These are phyloP conservation scores for Vaccinium corymbosum DNA, from an alignment of 148 eudicot genomes.

Conservation along the genomic window DNA sequence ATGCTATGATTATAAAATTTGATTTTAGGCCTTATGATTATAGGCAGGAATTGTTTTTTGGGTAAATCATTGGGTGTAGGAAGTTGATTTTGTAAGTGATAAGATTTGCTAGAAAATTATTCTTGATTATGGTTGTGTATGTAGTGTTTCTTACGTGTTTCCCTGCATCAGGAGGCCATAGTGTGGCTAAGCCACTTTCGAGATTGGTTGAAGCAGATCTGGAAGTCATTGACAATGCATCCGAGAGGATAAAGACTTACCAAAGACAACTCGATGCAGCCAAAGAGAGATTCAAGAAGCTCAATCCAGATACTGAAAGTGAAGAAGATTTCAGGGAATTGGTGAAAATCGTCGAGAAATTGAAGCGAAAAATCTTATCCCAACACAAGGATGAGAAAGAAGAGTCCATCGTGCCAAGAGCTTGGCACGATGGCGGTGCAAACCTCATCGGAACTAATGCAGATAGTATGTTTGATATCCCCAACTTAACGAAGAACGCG, in stretches of 20 bases:
- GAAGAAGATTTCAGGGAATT: slow-evolving; percentile 19
- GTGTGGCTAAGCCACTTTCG: background rate
- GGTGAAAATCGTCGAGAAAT: slow-evolving; percentile 15
- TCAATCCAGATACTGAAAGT: background rate
- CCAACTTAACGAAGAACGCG: slow-evolving; percentile 13
- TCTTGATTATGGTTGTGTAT: background rate
- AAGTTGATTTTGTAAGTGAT: background rate
- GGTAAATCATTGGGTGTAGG: too few relatives aligned
- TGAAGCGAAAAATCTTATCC: slow-evolving; percentile 23
- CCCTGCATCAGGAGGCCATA: background rate
- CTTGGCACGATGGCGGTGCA: background rate
- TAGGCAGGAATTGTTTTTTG: background rate
- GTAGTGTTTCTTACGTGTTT: background rate
- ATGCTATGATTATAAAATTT: too few relatives aligned
- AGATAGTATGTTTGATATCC: background rate
- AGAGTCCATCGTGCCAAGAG: background rate
- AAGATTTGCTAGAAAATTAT: background rate
- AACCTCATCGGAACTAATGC: background rate
- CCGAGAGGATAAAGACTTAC: background rate
- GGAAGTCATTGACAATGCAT: background rate
- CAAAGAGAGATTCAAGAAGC: background rate
- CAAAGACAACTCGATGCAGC: too few relatives aligned
- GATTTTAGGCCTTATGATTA: too few relatives aligned
- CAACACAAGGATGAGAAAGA: background rate
- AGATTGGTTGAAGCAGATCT: slow-evolving; percentile 5